Evolutionary conservation across 2,329 filamentous ascomycete species (phyloP), one percentile per base, ranked within the genome.

Genomic region (Rhinocladiella mackenziei): DNA sequence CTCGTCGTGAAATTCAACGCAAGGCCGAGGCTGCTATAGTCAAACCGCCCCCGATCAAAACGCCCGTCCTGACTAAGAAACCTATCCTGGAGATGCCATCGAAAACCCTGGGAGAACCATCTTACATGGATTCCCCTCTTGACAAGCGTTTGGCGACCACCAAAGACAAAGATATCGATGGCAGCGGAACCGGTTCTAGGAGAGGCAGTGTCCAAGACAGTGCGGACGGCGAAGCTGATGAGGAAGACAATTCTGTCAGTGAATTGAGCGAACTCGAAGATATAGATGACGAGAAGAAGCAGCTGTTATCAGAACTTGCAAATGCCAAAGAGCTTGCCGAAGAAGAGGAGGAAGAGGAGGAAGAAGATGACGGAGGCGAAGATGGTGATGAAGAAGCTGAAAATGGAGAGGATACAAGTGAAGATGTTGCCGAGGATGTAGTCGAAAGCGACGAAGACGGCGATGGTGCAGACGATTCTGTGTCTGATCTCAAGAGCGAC

Each of bases 171-270:
- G 63, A 72, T 67, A 57, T 67, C 67, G 56, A 54, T 9, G 53
- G 56, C 9, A 63, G 62, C 32, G 62, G 61, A 13, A 63, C 68
- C 22, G 77, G 70, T 37, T 81, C 78, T 44, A 72, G 74, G 4
- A 71, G 73, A 0, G 76, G 75, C 4, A 86, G 77, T 47, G 65
- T 81, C 5, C 77, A 81, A 48, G 80, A 83, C 48, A 81, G 76
- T 29, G 81, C 77, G 0, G 81, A 84, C 50, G 80, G 80, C 39
- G 82, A 85, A 49, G 75, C 81, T 3, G 71, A 78, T 18, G 65
- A 74, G 3, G 75, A 74, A 23, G 43, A 50, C 13, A 39, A 49
- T 14, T 45, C 48, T 6, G 52, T 39, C 13, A 55, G 49, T 35
- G 52, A 55, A 19, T 37, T 51, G 2, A 54, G 50, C 28, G 52